Evolutionary conservation across 169 alveolate genomes (phyloP).

Genomic region (Babesia bigemina): DNA sequence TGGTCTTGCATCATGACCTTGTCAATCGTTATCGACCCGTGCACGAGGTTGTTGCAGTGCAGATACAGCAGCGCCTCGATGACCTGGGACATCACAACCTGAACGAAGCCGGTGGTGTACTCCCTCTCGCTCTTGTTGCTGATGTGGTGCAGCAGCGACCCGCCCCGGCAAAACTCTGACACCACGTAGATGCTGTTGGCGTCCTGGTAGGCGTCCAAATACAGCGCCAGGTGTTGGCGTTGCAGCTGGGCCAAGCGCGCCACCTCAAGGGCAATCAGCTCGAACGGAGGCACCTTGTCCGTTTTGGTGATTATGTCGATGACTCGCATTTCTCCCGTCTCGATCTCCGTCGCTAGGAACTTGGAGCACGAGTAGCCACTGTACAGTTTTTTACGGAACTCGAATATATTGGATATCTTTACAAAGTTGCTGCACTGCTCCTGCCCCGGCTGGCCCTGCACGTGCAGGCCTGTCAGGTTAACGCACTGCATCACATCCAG

Average conservation of each 20-base stretch:
- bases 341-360: conserved; percentile 50
- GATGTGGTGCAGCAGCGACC: conserved; percentile 28
- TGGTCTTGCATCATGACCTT: conserved; percentile 63
- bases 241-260: conserved; percentile 27
- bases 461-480: background rate
- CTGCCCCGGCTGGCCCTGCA: background rate
- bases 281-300: conserved; percentile 39
- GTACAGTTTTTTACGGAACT: conserved; percentile 37
- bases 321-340: conserved; percentile 54
- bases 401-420: background rate
- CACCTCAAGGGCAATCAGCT: conserved; percentile 42
- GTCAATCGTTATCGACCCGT: conserved; percentile 46
- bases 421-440: conserved; percentile 11
- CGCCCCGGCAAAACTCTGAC: conserved; percentile 51
- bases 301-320: conserved; percentile 45
- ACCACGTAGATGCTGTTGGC: conserved; percentile 50
- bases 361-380: conserved; percentile 59
- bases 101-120: conserved; percentile 56
- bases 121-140: conserved; percentile 4
- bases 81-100: conserved; percentile 52
- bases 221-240: conserved; percentile 49
- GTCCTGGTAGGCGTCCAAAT: conserved; percentile 48
- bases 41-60: conserved; percentile 66
- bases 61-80: conserved; percentile 62
- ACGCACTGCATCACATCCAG: conserved; percentile 37